These are phyloP conservation scores for Mucor irregularis DNA, from an alignment of 371 early-diverging fungal species.

Conservation along the genomic window DNA sequence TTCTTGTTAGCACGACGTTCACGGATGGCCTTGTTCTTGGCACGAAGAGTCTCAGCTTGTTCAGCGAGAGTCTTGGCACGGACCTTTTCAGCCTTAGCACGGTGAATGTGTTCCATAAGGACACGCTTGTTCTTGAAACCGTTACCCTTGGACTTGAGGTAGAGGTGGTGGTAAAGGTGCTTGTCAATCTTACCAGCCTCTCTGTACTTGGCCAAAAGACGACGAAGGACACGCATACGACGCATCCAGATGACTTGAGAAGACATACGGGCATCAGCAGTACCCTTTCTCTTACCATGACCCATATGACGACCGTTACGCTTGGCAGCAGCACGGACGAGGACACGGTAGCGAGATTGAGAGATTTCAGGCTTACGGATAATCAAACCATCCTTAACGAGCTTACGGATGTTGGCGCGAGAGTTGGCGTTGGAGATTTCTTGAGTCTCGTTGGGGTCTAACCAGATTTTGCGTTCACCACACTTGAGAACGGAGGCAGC, in stretches of 20 bases:
- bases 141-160: conserved; percentile 99
- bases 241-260: conserved; percentile 98
- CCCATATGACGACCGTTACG: conserved; percentile 99
- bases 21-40: conserved; percentile 94
- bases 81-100: conserved; percentile 99
- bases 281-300: conserved; percentile 98
- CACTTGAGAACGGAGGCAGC: conserved; percentile 98
- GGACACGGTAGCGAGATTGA: conserved; percentile 96
- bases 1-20: conserved; percentile 93
- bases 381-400: conserved; percentile 97
- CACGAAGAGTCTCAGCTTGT: conserved; percentile 98
- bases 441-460: conserved; percentile 97
- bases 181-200: conserved; percentile 98
- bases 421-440: conserved; percentile 98
- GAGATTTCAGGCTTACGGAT: conserved; percentile 94
- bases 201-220: conserved; percentile 97
- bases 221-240: conserved; percentile 98
- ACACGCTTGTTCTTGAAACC: conserved; percentile 99
- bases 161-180: conserved; percentile 97
- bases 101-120: conserved; percentile 99
- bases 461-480: conserved; percentile 99
- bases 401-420: conserved; percentile 96
- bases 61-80: conserved; percentile 94
- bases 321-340: conserved; percentile 93
- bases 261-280: conserved; percentile 99